Base-by-base conservation (phyloP, 2,329 filamentous ascomycete species). In the Penicillium polonicum region DNA sequence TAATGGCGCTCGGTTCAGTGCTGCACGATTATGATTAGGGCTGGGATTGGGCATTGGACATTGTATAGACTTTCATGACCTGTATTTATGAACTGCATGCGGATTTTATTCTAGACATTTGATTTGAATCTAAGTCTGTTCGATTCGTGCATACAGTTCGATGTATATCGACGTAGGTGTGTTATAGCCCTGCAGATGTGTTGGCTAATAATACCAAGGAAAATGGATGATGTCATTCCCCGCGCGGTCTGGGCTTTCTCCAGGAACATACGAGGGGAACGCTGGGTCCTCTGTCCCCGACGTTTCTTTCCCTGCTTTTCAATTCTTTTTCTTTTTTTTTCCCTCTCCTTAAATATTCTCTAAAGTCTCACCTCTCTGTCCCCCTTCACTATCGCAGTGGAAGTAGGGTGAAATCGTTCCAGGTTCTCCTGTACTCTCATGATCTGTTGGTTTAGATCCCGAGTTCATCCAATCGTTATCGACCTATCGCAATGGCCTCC, bases 41-140 rank as follows among this genome's bases (percentile, higher is more conserved):
- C 48, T 48, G 39, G 56, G 48, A 55, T 33, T 29, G 49, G 54
- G 21, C 38, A 38, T 59, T 38, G 43, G 53, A 44, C 46, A 49
- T 62, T 51, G 44, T 63, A 61, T 57, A 63, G 58, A 62, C 51
- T 64, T 58, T 65, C 55, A 65, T 55, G 61, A 63, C 52, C 45
- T 65, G 60, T 67, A 67, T 46, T 55, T 63, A 60, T 46, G 61
- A 42, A 52, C 17, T 53, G 36, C 36, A 41, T 52, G 48, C 8
- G 54, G 31, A 31, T 53, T 43, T 27, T 39, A n/a, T 51, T 41
- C 25, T 53, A 57, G 42, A 48, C 35, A 41, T 41, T 25, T 54
- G 33, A 27, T 48, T 52, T 25, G 12, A 33, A 33, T 52, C 35
- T 23, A 19, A 46, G 31, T 17, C 23, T 53, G 15, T 21, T 43